phyloP scores from a whole-genome alignment of 2,329 filamentous ascomycete species.

The Colletotrichum siamense region DNA sequence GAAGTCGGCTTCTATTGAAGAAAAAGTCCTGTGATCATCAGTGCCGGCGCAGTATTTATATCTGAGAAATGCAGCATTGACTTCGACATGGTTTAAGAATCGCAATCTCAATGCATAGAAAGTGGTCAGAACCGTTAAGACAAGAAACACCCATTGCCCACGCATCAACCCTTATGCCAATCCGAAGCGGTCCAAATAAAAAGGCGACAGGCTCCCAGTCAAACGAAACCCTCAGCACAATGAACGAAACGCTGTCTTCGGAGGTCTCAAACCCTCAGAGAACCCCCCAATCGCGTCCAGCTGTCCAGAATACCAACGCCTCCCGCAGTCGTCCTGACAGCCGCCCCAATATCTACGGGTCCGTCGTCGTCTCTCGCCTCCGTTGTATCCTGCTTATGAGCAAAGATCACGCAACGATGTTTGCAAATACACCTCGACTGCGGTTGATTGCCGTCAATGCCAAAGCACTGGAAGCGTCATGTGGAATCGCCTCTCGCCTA shows the following conservation, averaged over 20 bases:
- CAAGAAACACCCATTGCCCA: neutral
- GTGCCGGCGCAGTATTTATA: neutral
- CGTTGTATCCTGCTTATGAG: neutral
- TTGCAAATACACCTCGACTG: too few relatives aligned
- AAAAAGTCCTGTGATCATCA: neutral
- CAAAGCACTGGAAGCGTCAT: neutral
- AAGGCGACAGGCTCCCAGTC: neutral
- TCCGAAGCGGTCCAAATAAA: neutral
- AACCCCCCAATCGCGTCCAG: neutral
- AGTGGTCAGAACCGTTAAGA: neutral
- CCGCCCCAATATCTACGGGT: neutral
- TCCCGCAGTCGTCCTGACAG: neutral
- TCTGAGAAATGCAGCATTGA: neutral
- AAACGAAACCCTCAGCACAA: neutral
- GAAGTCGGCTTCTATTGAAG: neutral
- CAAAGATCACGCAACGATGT: too few relatives aligned
- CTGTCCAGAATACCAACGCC: too few relatives aligned
- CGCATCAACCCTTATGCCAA: neutral
- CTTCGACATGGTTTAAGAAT: neutral
- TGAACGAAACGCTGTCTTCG: too few relatives aligned
- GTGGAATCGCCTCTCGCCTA: neutral
- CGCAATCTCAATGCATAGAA: neutral
- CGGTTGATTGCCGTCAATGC: neutral
- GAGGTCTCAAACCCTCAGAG: neutral
- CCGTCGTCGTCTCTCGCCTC: neutral